These are phyloP conservation scores for Saturnispora bothae DNA, from an alignment of 805 yeast species.

Conservation along the genomic window DNA sequence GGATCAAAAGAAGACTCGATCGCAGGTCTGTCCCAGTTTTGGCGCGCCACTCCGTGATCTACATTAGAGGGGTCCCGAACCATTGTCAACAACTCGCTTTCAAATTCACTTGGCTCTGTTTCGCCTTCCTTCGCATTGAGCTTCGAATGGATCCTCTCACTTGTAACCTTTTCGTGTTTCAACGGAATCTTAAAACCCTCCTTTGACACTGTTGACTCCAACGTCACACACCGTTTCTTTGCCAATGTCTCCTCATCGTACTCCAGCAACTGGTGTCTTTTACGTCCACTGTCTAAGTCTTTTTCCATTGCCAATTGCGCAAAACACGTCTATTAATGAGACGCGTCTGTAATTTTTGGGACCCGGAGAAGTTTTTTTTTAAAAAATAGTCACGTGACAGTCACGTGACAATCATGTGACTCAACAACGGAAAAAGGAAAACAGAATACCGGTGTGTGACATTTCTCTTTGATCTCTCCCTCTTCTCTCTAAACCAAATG, in stretches of 20 bases:
- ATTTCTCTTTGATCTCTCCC: neutral
- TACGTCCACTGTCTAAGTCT: neutral
- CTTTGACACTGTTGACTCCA: conserved; percentile 9
- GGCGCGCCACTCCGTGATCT: conserved; percentile 13
- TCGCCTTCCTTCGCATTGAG: conserved; percentile 21
- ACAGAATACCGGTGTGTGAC: too few species aligned
- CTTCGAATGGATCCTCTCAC: conserved; percentile 21
- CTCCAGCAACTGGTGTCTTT: conserved; percentile 8
- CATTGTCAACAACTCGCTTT: conserved; percentile 40
- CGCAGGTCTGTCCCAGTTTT: conserved; percentile 43
- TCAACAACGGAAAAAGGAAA: too few species aligned
- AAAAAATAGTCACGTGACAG: neutral
- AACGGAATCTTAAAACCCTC: conserved; percentile 25
- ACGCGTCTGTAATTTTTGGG: neutral
- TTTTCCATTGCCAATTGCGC: neutral
- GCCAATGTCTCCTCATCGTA: conserved; percentile 4
- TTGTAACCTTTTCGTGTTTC: conserved; percentile 16
- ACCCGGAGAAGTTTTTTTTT: neutral
- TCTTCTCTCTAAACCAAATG: conserved; percentile 11
- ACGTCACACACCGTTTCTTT: conserved; percentile 8
- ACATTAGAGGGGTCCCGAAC: conserved; percentile 21
- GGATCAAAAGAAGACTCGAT: conserved; percentile 42
- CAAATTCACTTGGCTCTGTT: conserved; percentile 38
- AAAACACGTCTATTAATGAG: neutral
- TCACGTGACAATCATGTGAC: too few species aligned